phyloP scores from a whole-genome alignment of 768 basidiomycete genomes.

The Pulveroboletus ravenelii region DNA sequence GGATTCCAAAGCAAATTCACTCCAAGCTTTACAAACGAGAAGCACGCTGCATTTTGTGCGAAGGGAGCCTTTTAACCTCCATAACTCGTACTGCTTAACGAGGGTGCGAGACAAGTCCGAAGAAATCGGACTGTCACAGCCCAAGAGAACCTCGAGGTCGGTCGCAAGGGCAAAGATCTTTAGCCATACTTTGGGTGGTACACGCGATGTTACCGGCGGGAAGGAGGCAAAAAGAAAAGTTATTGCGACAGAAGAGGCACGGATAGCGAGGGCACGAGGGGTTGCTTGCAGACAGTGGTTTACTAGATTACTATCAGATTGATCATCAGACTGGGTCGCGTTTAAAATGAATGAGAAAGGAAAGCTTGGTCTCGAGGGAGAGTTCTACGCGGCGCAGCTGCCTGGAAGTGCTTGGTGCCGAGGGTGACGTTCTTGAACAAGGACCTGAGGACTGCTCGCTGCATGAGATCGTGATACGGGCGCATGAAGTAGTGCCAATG shows the following conservation, averaged over 20 bases:
- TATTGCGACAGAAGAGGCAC: conserved; percentile 7
- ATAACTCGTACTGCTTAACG: conserved; percentile 13
- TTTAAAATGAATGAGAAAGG: conserved; percentile 2
- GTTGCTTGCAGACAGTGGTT: neutral
- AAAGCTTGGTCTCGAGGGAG: neutral
- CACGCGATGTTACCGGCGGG: neutral
- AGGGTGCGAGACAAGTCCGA: conserved; percentile 20
- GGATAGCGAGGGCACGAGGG: neutral
- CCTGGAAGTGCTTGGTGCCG: conserved; percentile 12
- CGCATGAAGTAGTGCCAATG: neutral
- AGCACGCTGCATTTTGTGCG: conserved; percentile 18
- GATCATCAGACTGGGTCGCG: neutral
- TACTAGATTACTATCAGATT: neutral
- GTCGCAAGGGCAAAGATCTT: conserved; percentile 23
- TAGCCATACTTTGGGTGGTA: conserved; percentile 30
- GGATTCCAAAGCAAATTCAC: conserved; percentile 17
- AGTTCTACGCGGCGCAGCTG: conserved; percentile 7
- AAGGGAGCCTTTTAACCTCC: conserved; percentile 16
- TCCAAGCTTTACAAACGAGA: conserved; percentile 26
- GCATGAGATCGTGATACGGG: neutral
- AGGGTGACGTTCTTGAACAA: neutral
- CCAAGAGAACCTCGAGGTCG: conserved; percentile 8
- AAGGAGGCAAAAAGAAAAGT: neutral
- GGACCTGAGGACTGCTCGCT: neutral
- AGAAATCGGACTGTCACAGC: conserved; percentile 4